A percentile compares a stretch with the other conserved stretches of the same genome.
These are phyloP conservation scores for Gloeopeniophorella convolvens DNA, from an alignment of 768 basidiomycete genomes.

Conservation along the genomic window DNA sequence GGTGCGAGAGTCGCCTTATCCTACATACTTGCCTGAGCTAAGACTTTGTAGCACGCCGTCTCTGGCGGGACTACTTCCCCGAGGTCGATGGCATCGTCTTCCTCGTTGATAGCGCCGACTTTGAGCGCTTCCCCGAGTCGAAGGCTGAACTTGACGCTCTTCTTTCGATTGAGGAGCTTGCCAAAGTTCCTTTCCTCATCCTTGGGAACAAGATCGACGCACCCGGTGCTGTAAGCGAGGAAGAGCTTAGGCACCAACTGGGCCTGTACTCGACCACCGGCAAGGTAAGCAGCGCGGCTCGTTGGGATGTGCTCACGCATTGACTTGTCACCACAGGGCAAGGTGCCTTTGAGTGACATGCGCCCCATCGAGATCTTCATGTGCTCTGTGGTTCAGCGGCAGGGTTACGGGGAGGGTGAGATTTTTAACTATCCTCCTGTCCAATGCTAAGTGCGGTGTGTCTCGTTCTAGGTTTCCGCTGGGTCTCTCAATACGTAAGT, in stretches of 20 bases:
- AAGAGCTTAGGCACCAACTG: conserved; percentile 91
- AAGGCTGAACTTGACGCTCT: conserved; percentile 97
- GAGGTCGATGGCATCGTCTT: conserved; percentile 99
- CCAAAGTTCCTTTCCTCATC: conserved; percentile 96
- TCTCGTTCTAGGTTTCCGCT: conserved; percentile 66
- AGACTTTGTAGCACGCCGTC: conserved; percentile 66
- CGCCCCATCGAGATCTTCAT: conserved; percentile 99
- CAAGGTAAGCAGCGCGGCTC: conserved; percentile 55
- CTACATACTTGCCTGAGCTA: neutral
- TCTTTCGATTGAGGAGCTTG: conserved; percentile 89
- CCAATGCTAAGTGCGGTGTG: neutral
- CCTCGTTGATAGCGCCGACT: conserved; percentile 95
- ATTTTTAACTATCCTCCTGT: conserved; percentile 4
- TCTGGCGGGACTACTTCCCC: conserved; percentile 99
- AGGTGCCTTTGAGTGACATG: conserved; percentile 93
- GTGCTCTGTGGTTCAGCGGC: conserved; percentile 99
- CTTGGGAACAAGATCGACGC: conserved; percentile 99
- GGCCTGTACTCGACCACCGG: conserved; percentile 99
- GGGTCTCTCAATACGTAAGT: conserved; percentile 91
- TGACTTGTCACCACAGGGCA: conserved; percentile 54
- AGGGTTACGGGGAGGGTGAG: conserved; percentile 93
- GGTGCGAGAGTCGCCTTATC: conserved; percentile 40
- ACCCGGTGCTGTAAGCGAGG: conserved; percentile 94
- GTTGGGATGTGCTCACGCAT: neutral
- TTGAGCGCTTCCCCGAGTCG: conserved; percentile 92